Conservation (phyloP, 345 rosid genomes). For the Citrus mangshanensis region DNA sequence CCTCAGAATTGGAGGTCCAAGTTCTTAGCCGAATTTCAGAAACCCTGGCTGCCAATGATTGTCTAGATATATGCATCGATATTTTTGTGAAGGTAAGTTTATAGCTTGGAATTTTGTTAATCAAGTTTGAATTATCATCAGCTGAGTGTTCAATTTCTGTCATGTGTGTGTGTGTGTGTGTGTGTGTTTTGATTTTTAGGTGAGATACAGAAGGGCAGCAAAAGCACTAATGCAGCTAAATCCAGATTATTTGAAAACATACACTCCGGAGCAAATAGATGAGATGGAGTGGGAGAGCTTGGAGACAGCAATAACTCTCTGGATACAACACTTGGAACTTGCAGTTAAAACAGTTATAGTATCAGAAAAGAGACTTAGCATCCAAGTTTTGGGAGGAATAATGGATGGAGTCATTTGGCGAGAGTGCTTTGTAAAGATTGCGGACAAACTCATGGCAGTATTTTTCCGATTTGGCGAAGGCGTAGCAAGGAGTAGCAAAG, state of each 20-base stretch:
- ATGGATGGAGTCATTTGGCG: conserved; percentile 50
- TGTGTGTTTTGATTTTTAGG: conserved; percentile 16
- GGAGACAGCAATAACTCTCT: conserved; percentile 55
- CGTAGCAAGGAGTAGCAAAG: conserved; percentile 54
- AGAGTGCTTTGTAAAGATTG: conserved; percentile 60
- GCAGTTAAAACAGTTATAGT: conserved; percentile 44
- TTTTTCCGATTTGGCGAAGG: conserved; percentile 73
- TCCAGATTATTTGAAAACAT: conserved; percentile 51
- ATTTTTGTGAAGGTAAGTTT: conserved; percentile 52
- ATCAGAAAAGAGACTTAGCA: conserved; percentile 55
- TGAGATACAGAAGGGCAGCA: conserved; percentile 59
- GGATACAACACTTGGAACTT: conserved; percentile 57
- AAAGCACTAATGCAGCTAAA: conserved; percentile 56
- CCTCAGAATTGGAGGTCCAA: conserved; percentile 46
- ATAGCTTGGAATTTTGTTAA: neutral
- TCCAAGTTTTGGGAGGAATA: conserved; percentile 39
- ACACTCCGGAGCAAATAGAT: conserved; percentile 56
- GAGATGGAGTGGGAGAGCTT: conserved; percentile 62
- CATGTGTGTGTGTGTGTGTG: conserved; percentile 1
- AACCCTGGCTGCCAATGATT: conserved; percentile 51
- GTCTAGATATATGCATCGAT: conserved; percentile 62
- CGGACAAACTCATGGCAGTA: conserved; percentile 68
- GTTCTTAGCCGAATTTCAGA: conserved; percentile 43
- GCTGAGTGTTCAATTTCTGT: neutral
- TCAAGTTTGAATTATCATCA: neutral